Evolutionary conservation across 1,284 basidiomycete genomes (phyloP).

Genomic region (Cutaneotrichosporon sp.): DNA sequence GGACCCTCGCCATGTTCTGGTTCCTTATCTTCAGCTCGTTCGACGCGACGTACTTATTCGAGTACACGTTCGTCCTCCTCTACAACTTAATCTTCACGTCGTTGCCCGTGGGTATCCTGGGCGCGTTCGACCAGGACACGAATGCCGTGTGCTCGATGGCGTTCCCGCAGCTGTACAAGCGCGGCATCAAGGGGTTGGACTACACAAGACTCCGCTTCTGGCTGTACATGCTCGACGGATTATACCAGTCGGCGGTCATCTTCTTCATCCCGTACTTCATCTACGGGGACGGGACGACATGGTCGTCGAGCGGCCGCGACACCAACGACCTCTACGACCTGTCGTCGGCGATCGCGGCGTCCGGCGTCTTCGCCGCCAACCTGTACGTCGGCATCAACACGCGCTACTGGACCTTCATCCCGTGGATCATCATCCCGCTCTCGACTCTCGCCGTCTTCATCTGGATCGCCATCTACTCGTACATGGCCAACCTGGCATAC

Average conservation of each 20-base stretch:
- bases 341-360: conserved; percentile 86
- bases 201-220: conserved; percentile 93
- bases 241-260: conserved; percentile 87
- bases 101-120: conserved; percentile 84
- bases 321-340: conserved; percentile 82
- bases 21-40: conserved; percentile 84
- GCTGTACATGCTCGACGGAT: conserved; percentile 89
- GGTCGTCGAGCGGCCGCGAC: conserved; percentile 70
- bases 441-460: conserved; percentile 76
- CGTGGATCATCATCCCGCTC: conserved; percentile 74
- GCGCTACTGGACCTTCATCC: conserved; percentile 86
- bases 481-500: conserved; percentile 69
- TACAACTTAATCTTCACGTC: conserved; percentile 95
- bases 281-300: conserved; percentile 64
- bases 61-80: conserved; percentile 89
- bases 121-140: conserved; percentile 95
- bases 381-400: conserved; percentile 84
- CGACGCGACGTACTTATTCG: conserved; percentile 92
- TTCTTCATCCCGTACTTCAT: conserved; percentile 87
- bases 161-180: conserved; percentile 90
- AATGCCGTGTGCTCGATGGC: conserved; percentile 86
- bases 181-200: conserved; percentile 88
- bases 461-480: conserved; percentile 85
- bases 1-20: conserved; percentile 82
- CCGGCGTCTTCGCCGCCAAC: conserved; percentile 85